phyloP scores from a whole-genome alignment of 371 early-diverging fungal genomes.

The Rhizopus delemar region DNA sequence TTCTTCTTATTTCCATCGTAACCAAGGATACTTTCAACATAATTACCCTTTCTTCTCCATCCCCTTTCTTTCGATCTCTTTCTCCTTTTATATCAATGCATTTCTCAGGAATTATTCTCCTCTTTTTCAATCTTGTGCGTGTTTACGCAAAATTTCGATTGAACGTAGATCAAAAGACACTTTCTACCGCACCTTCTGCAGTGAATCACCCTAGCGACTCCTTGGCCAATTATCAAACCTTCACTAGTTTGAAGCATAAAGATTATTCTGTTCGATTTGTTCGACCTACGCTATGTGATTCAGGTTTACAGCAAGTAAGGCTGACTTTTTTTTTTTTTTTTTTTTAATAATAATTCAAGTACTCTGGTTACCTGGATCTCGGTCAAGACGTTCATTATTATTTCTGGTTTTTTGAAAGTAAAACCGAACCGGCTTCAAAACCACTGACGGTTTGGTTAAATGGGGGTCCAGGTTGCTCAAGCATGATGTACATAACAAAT shows the following conservation, averaged over 20 bases:
- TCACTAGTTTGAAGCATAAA: background rate
- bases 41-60: no score
- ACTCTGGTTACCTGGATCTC: conserved; percentile 66
- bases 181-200: background rate
- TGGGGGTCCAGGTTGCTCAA: conserved; percentile 86
- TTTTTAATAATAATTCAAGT: background rate
- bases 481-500: conserved; percentile 43
- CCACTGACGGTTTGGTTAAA: conserved; percentile 75
- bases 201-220: background rate
- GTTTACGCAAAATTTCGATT: background rate
- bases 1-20: no score
- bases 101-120: background rate
- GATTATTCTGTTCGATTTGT: conserved; percentile 16
- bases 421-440: conserved; percentile 56
- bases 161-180: background rate
- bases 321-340: background rate
- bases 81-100: background rate
- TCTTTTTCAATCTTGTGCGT: background rate
- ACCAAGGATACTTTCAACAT: no score
- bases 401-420: conserved; percentile 90
- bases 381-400: conserved; percentile 67
- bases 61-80: background rate
- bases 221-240: background rate
- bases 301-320: conserved; percentile 32
- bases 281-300: conserved; percentile 31